A percentile compares a stretch with the other conserved stretches of the same genome.
Evolutionary conservation across 1,139 yeast genomes (phyloP).

Genomic region (Candida pseudocylindracea): DNA sequence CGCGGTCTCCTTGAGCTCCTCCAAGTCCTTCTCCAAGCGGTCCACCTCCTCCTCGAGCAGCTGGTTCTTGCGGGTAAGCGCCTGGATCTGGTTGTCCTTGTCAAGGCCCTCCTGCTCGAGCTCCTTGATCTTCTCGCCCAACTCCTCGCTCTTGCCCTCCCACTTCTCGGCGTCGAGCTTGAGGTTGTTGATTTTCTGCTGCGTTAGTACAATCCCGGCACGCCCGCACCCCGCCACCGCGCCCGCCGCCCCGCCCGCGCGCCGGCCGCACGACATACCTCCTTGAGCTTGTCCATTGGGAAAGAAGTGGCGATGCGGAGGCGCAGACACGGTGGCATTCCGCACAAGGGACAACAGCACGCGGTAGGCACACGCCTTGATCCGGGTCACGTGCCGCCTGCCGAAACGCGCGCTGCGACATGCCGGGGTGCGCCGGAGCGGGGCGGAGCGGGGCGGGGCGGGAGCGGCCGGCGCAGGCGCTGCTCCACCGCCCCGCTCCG

Average conservation of each 20-base stretch:
- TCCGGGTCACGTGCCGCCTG: slow-evolving; percentile 1
- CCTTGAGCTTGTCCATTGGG: slow-evolving; percentile 25
- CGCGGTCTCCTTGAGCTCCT: slow-evolving; percentile 71
- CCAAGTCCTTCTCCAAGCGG: slow-evolving; percentile 59
- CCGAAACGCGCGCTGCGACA: background rate
- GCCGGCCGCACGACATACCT: slow-evolving; percentile 13
- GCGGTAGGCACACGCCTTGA: background rate
- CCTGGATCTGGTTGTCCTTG: slow-evolving; percentile 87
- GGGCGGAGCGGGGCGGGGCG: too few relatives aligned
- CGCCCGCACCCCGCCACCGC: too few relatives aligned
- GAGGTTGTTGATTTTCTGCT: slow-evolving; percentile 67
- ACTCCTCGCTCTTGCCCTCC: slow-evolving; percentile 91
- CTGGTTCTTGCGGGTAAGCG: slow-evolving; percentile 82
- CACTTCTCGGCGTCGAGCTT: slow-evolving; percentile 92
- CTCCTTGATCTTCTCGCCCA: slow-evolving; percentile 58
- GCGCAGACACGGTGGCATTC: too few relatives aligned
- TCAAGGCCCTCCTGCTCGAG: slow-evolving; percentile 81
- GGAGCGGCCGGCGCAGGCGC: too few relatives aligned
- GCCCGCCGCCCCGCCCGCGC: background rate
- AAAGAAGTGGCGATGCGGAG: background rate
- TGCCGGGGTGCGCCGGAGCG: background rate
- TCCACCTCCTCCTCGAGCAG: slow-evolving; percentile 83
- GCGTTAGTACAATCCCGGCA: slow-evolving; percentile 3
- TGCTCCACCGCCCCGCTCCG: too few relatives aligned
- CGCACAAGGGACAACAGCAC: too few relatives aligned